Base-by-base conservation (phyloP, 768 basidiomycete species). In the Cystofilobasidium bisporidii region DNA sequence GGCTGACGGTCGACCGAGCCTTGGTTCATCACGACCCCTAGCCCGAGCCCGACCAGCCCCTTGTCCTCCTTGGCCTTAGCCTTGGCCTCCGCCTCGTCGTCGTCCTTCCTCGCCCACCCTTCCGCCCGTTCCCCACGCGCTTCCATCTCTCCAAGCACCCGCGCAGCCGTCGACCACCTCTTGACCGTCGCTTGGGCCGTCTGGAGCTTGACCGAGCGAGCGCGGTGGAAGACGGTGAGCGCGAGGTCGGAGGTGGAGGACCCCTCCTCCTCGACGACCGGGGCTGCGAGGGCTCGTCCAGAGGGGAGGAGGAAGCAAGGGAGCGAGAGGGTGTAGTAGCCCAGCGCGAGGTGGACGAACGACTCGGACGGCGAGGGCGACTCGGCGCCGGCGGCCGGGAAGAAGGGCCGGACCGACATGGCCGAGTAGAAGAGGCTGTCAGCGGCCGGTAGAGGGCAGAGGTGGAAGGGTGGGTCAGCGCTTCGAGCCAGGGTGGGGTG, bases 391-490 rank as follows among this genome's bases (percentile, higher is more conserved):
- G 36, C 36, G 17, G 59, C 43, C 5, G 64, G 76, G 26, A 80
- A 70, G 72, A 83, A 81, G 2, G 86, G 84, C 3, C 89, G 83
- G 47, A 90, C 77, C 76, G 90, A 60, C 53, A 90, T 79, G 12
- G 90, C 88, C 14, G 88, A 87, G 75, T 92, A 92, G 83, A 91
- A 85, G 83, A 91, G 83, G 64, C 84, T 86, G 67, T 63, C 67
- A 56, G 71, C 15, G n/a, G 14, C 8, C 10, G 57, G 38, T 55
- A 28, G n/a, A n/a, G 86, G 30, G 86, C 72, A 77, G 89, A 87
- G n/a, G 36, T 6, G 36, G 36, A 36, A 81, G 79, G 0, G 89
- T 87, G n/a, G 20, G 57, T 61, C 20, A 9, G 26, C 24, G 38
- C 1, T n/a, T 26, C n/a, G n/a, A n/a, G n/a, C n/a, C n/a, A n/a